phyloP scores from a whole-genome alignment of 805 yeast genomes.

The Pichia gijzeniarum region DNA sequence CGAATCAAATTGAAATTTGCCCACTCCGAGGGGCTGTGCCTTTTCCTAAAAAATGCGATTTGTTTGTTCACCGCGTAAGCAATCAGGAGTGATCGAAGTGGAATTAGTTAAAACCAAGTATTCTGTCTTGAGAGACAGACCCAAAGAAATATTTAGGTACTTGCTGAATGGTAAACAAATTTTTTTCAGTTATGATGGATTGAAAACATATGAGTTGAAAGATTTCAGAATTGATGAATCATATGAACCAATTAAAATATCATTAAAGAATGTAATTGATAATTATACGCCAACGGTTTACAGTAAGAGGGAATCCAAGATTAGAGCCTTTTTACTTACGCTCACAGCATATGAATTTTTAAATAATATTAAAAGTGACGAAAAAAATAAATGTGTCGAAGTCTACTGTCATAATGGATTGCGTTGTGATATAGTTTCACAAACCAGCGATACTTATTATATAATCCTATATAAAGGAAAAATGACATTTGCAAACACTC shows the following conservation, averaged over 20 bases:
- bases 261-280: background rate
- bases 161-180: background rate
- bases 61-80: too few relatives aligned
- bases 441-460: constrained; percentile 7
- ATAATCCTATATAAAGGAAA: constrained; percentile 10
- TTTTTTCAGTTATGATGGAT: background rate
- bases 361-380: background rate
- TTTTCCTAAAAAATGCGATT: too few relatives aligned
- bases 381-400: background rate
- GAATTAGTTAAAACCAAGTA: background rate
- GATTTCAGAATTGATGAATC: background rate
- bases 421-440: constrained; percentile 7
- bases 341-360: constrained; percentile 8
- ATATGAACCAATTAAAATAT: background rate
- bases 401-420: constrained; percentile 14
- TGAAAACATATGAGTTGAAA: constrained; percentile 1
- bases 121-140: background rate
- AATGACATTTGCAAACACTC: constrained; percentile 10
- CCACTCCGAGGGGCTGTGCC: too few relatives aligned
- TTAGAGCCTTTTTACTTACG: constrained; percentile 5
- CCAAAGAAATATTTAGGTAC: constrained; percentile 8
- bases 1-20: too few relatives aligned
- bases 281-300: background rate
- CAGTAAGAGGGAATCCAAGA: constrained; percentile 4
- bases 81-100: too few relatives aligned